Conservation (phyloP, 192 early-diverging fungal genomes). For the Phycomyces blakesleeanus region DNA sequence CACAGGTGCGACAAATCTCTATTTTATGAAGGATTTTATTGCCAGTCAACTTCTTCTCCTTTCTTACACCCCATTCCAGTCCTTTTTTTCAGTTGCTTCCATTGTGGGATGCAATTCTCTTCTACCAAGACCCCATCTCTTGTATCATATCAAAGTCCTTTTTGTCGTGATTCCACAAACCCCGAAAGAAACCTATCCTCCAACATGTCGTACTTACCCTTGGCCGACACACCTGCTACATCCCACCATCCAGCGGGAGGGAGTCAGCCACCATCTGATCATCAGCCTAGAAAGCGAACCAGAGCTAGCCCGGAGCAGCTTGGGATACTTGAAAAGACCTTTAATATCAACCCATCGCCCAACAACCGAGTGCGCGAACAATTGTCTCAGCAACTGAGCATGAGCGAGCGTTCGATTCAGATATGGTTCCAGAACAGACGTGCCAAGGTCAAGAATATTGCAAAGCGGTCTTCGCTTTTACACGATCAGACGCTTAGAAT, state of each 20-base stretch:
- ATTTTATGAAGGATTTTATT: background rate
- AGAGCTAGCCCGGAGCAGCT: constrained; percentile 65
- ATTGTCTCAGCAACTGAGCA: constrained; percentile 64
- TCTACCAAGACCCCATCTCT: background rate
- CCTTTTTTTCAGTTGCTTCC: background rate
- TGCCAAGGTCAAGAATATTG: constrained; percentile 71
- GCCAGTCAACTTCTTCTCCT: constrained; percentile 1
- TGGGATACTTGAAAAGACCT: constrained; percentile 64
- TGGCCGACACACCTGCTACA: background rate
- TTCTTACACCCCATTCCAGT: background rate
- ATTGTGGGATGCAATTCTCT: background rate
- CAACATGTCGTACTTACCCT: background rate
- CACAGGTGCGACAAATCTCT: background rate
- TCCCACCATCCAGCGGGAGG: background rate
- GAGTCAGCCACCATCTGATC: background rate
- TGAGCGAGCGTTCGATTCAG: constrained; percentile 74
- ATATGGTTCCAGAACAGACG: constrained; percentile 86
- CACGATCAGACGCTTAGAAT: constrained; percentile 23
- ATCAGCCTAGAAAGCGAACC: constrained; percentile 50
- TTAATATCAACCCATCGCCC: constrained; percentile 63
- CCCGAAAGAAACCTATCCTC: too few species aligned
- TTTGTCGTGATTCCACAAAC: background rate
- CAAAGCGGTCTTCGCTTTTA: constrained; percentile 24
- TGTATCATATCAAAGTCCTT: background rate
- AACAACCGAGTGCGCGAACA: constrained; percentile 60